Evolutionary conservation across 2,329 filamentous ascomycete genomes (phyloP), one percentile per base, ranked within the genome.

Genomic region (Boeremia lycopersici): DNA sequence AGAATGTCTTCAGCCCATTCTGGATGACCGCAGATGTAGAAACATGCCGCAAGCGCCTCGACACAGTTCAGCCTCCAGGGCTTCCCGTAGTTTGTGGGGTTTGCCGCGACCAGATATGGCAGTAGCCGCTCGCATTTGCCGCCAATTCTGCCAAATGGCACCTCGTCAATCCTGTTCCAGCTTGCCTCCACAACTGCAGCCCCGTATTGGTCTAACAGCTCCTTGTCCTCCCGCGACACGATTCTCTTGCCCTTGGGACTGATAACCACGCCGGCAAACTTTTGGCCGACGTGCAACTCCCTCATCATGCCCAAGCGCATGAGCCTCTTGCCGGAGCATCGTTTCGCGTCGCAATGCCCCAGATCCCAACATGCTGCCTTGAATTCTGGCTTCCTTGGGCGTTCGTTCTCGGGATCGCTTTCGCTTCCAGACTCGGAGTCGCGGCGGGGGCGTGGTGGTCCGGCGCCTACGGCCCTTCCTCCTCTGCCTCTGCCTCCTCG

Each of bases 351-450:
- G 80, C 95, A 99, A 79, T 99, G 95, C 59, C 93, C 93, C 30
- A 99, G 83, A 71, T 99, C 95, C 95, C 95, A 99, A 75, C 93
- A 97, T 55, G 93, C 95, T 43, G 95, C 93, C 78, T 96, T 96
- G 84, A 93, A 97, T 78, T 86, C 61, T 67, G 84, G 78, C 25
- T 76, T 77, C 67, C 60, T 74, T 62, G 64, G 65, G 64, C 57
- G 53, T 53, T 73, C 64, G 48, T 69, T 69, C 33, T 63, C 53
- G 41, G 63, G 58, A 34, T 62, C 66, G 25, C 61, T 44, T 17
- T 63, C 57, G 41, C 68, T 51, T 56, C 65, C 59, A 38, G 59
- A 61, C 28, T 71, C 64, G 26, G 57, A 64, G 45, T 62, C 57
- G 39, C 61, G 57, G 59, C 63, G 61, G 58, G 64, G 61, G 69